Conservation (phyloP, 2,329 filamentous ascomycete genomes). For the Aspergillus sp. region DNA sequence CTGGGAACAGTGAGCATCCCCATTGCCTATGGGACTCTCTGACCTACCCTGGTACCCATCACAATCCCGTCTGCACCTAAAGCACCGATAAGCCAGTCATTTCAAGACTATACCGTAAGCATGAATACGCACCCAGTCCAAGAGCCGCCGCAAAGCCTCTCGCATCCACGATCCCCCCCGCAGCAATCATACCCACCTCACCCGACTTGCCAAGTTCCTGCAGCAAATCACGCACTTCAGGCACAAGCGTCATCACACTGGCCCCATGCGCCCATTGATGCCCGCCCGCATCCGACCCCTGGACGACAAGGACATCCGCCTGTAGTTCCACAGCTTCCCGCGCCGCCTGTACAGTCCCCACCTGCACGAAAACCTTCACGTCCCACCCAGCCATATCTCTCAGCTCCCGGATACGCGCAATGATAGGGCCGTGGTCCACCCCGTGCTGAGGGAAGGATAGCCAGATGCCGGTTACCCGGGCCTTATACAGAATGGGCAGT, state of each 20-base stretch:
- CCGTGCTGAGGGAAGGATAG: background rate
- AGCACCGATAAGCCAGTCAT: background rate
- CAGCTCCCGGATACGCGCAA: background rate
- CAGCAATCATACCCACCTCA: background rate
- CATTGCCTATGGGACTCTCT: too few species aligned
- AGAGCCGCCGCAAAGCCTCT: background rate
- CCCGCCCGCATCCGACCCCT: conserved; percentile 1
- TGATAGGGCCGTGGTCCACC: background rate
- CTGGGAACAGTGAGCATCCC: background rate
- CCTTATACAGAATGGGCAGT: background rate
- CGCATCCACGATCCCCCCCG: background rate
- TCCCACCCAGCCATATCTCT: background rate
- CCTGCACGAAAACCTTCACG: background rate
- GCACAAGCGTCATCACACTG: background rate
- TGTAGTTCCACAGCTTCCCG: background rate
- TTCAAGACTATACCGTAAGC: background rate
- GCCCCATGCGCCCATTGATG: conserved; percentile 1
- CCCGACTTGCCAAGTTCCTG: background rate
- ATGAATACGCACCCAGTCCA: background rate
- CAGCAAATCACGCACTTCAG: background rate
- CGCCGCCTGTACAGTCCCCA: background rate
- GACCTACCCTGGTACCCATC: conserved; percentile 1
- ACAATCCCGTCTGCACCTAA: background rate
- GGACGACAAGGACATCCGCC: background rate
- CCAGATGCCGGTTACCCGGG: background rate